phyloP scores from a whole-genome alignment of 805 yeast species.

The Candida schatavii region DNA sequence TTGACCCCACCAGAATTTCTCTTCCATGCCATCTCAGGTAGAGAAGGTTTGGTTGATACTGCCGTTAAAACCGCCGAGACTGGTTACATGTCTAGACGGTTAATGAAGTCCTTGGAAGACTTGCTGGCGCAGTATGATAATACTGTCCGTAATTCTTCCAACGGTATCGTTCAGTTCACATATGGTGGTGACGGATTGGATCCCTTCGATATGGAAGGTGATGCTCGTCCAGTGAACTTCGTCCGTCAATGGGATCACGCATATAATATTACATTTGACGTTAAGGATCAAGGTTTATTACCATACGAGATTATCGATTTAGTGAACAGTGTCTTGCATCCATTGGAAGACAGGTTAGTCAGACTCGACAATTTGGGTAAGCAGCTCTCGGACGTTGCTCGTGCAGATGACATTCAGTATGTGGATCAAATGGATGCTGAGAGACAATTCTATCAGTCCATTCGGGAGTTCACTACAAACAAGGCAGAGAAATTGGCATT shows the following conservation, averaged over 20 bases:
- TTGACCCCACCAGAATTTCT: slow-evolving; percentile 94
- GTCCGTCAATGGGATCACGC: slow-evolving; percentile 94
- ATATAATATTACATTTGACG: slow-evolving; percentile 63
- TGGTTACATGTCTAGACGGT: slow-evolving; percentile 96
- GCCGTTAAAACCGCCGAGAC: slow-evolving; percentile 99
- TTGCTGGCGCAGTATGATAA: slow-evolving; percentile 88
- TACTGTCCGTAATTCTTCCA: slow-evolving; percentile 92
- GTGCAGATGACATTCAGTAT: slow-evolving; percentile 51
- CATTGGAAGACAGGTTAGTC: slow-evolving; percentile 56
- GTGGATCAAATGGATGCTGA: slow-evolving; percentile 89
- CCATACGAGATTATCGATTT: slow-evolving; percentile 68
- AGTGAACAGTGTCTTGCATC: slow-evolving; percentile 54
- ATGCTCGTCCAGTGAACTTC: slow-evolving; percentile 93
- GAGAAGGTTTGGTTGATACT: slow-evolving; percentile 99
- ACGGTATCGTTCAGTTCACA: slow-evolving; percentile 95
- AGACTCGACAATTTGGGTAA: slow-evolving; percentile 76
- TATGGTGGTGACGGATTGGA: slow-evolving; percentile 99
- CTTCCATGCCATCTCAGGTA: slow-evolving; percentile 98
- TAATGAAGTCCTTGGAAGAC: slow-evolving; percentile 97
- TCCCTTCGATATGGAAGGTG: slow-evolving; percentile 99
- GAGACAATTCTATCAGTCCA: slow-evolving; percentile 75
- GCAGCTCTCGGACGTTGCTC: slow-evolving; percentile 28
- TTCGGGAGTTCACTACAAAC: slow-evolving; percentile 57
- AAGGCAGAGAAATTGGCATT: slow-evolving; percentile 58
- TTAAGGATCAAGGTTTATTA: slow-evolving; percentile 50